These are phyloP conservation scores for Mycena indigotica DNA, from an alignment of 768 basidiomycete species.

Conservation along the genomic window DNA sequence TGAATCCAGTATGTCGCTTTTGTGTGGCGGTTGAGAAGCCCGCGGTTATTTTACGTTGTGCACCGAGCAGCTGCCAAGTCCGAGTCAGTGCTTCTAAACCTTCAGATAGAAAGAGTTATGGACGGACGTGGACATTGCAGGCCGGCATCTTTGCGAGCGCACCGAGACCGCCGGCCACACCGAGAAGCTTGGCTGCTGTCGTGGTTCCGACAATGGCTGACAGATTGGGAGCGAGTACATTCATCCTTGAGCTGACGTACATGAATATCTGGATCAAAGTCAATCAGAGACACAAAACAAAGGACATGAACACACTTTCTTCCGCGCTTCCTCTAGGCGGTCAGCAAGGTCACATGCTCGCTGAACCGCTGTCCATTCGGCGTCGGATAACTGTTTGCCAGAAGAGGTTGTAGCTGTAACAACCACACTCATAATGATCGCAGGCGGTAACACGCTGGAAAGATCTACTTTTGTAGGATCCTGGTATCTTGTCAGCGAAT, in stretches of 20 bases:
- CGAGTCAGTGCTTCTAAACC: background rate
- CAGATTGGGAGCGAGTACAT: conserved; percentile 96
- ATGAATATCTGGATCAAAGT: conserved; percentile 75
- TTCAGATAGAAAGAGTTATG: background rate
- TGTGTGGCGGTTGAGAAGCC: conserved; percentile 90
- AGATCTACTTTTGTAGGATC: conserved; percentile 88
- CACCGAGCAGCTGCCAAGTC: conserved; percentile 77
- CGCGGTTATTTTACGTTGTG: conserved; percentile 87
- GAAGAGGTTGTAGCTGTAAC: conserved; percentile 92
- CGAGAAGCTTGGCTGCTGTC: conserved; percentile 96
- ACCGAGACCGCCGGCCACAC: conserved; percentile 91
- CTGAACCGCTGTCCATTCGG: conserved; percentile 80
- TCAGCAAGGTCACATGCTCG: conserved; percentile 89
- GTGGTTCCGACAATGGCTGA: conserved; percentile 98
- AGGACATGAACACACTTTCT: conserved; percentile 57
- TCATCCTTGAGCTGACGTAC: conserved; percentile 99
- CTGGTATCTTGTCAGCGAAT: conserved; percentile 38
- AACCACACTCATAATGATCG: conserved; percentile 93
- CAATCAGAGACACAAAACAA: background rate
- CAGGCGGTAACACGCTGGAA: conserved; percentile 77
- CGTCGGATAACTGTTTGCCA: conserved; percentile 69
- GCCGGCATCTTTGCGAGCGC: conserved; percentile 93
- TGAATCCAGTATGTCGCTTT: conserved; percentile 92
- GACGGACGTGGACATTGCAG: conserved; percentile 89
- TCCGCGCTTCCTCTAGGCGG: conserved; percentile 84